These are phyloP conservation scores for Beauveria varroae DNA, from an alignment of 2,329 filamentous ascomycete genomes.

Conservation along the genomic window DNA sequence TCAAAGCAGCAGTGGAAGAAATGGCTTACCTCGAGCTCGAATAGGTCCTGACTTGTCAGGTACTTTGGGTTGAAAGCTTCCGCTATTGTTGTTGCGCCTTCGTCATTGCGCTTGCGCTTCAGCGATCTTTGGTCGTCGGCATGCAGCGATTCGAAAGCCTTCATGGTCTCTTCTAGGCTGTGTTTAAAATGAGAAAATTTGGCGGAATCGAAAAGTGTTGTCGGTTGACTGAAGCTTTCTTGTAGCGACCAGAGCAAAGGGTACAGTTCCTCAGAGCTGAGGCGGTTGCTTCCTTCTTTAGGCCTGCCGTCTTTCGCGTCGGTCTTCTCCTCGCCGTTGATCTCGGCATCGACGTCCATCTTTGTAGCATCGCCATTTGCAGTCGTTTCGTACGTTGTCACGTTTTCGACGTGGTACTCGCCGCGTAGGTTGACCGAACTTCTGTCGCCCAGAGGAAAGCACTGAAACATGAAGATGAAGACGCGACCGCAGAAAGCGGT, in stretches of 20 bases:
- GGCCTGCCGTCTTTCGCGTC: slow-evolving; percentile 26
- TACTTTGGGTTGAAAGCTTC: slow-evolving; percentile 87
- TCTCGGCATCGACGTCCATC: slow-evolving; percentile 59
- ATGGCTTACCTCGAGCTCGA: slow-evolving; percentile 73
- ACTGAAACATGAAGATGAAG: slow-evolving; percentile 98
- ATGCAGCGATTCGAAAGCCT: slow-evolving; percentile 41
- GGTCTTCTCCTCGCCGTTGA: neutral
- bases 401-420: slow-evolving; percentile 93
- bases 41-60: slow-evolving; percentile 91
- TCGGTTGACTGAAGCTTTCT: slow-evolving; percentile 84
- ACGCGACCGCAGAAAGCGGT: slow-evolving; percentile 95
- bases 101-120: slow-evolving; percentile 63
- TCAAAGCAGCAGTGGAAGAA: too few relatives aligned
- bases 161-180: slow-evolving; percentile 60
- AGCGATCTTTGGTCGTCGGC: slow-evolving; percentile 39
- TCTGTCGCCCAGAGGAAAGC: slow-evolving; percentile 91
- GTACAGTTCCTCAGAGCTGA: slow-evolving; percentile 70
- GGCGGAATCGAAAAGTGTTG: slow-evolving; percentile 64
- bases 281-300: slow-evolving; percentile 42
- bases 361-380: slow-evolving; percentile 24
- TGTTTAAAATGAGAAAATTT: slow-evolving; percentile 76
- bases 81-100: slow-evolving; percentile 43
- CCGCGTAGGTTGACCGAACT: slow-evolving; percentile 95
- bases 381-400: slow-evolving; percentile 65
- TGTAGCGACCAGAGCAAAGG: slow-evolving; percentile 92